Evolutionary conservation across 2,329 filamentous ascomycete genomes (phyloP).

Genomic region (Pseudogymnoascus sp.): DNA sequence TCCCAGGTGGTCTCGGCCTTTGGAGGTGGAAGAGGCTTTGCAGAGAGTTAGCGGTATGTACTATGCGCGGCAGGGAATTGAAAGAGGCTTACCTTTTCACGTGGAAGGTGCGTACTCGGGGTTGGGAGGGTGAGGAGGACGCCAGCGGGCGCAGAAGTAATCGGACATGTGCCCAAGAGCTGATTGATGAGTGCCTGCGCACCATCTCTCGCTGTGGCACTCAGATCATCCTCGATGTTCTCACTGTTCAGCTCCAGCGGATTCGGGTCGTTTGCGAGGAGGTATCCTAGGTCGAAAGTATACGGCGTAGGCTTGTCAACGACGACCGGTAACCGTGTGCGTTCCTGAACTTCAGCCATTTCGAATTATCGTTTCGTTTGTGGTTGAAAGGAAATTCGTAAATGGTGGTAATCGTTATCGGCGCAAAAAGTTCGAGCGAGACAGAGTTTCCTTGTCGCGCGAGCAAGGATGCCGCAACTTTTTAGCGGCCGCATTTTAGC

Average conservation of each 20-base stretch:
- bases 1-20: constrained; percentile 91
- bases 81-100: constrained; percentile 56
- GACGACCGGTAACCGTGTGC: constrained; percentile 44
- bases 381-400: not conserved
- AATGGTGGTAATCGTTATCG: not conserved
- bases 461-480: constrained; percentile 11
- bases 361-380: not conserved
- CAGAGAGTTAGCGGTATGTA: not conserved
- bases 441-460: not conserved
- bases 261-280: constrained; percentile 81
- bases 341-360: constrained; percentile 7
- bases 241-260: constrained; percentile 52
- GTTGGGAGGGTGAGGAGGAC: constrained; percentile 73
- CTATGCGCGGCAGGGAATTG: not conserved
- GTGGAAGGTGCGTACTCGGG: constrained; percentile 62
- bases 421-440: constrained; percentile 2
- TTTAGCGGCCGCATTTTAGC: constrained; percentile 19
- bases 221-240: constrained; percentile 58
- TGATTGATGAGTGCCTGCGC: constrained; percentile 91
- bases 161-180: constrained; percentile 78
- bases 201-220: constrained; percentile 72
- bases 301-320: constrained; percentile 82
- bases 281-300: constrained; percentile 82
- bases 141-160: constrained; percentile 57
- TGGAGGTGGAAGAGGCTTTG: constrained; percentile 61